A percentile compares a stretch with the other conserved stretches of the same genome.
These are phyloP conservation scores for Cicer bijugum DNA, from an alignment of 306 rosid genomes.

Conservation along the genomic window DNA sequence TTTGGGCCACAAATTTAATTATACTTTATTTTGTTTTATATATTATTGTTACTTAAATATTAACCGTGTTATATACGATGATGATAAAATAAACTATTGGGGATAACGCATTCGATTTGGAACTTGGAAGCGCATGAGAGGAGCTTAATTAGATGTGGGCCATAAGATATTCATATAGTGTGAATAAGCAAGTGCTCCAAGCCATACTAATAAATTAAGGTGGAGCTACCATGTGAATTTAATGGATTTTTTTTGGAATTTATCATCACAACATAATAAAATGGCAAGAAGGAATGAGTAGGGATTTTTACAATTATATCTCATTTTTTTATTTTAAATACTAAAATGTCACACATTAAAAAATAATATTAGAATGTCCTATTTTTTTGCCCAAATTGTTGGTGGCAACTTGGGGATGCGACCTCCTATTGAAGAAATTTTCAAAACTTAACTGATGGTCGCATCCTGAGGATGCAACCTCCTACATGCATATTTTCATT, in stretches of 20 bases:
- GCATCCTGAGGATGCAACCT: too few species aligned
- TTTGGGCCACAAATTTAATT: conserved; percentile 37
- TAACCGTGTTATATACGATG: neutral
- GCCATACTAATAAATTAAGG: conserved; percentile 38
- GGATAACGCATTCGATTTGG: conserved; percentile 49
- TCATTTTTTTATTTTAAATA: too few species aligned
- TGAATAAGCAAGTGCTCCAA: conserved; percentile 8
- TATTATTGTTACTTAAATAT: conserved; percentile 15
- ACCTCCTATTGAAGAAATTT: too few species aligned
- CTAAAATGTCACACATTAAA: too few species aligned
- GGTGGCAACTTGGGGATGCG: too few species aligned
- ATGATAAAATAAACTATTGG: conserved; percentile 33
- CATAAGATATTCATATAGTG: conserved; percentile 3
- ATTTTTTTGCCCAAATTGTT: too few species aligned
- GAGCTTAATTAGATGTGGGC: conserved; percentile 6
- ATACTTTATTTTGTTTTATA: neutral
- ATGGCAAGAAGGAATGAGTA: conserved; percentile 18
- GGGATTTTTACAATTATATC: too few species aligned
- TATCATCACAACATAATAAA: conserved; percentile 40
- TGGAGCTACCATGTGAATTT: conserved; percentile 33
- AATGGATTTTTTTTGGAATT: conserved; percentile 61
- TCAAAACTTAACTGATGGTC: too few species aligned
- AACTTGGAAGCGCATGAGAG: conserved; percentile 10
- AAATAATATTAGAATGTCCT: too few species aligned
- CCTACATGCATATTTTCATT: too few species aligned